phyloP scores from a whole-genome alignment of 2,329 filamentous ascomycete species.

The Colletotrichum sp. region DNA sequence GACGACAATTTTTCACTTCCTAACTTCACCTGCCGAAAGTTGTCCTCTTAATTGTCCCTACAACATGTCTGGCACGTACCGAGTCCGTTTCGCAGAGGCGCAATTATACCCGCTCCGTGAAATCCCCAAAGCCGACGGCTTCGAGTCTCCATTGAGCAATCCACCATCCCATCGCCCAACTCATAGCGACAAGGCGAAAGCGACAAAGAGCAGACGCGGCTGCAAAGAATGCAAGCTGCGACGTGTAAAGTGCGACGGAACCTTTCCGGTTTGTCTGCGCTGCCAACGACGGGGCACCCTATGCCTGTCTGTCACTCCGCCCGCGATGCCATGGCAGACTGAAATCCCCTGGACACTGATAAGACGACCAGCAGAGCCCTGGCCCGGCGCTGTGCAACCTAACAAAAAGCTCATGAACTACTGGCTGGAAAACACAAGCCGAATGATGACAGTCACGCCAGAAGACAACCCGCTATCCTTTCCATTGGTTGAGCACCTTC shows the following conservation, averaged over 20 bases:
- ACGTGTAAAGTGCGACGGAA: background rate
- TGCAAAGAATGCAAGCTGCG: background rate
- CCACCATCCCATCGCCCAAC: background rate
- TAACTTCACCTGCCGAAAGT: background rate
- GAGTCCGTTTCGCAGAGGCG: background rate
- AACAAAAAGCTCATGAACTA: background rate
- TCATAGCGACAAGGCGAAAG: background rate
- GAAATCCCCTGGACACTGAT: background rate
- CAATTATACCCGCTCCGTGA: background rate
- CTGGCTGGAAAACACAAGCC: background rate
- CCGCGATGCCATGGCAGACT: background rate
- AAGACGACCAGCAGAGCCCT: background rate
- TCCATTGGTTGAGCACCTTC: background rate
- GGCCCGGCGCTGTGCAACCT: background rate
- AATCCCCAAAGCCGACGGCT: background rate
- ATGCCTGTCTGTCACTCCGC: background rate
- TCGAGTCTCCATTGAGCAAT: background rate
- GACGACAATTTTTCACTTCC: background rate
- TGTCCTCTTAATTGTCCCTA: fast-evolving
- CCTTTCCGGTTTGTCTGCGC: background rate
- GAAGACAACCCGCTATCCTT: background rate
- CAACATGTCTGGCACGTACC: background rate
- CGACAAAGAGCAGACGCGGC: background rate
- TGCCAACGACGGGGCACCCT: background rate
- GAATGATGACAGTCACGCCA: background rate